A percentile compares a stretch with the other conserved stretches of the same genome.
phyloP scores from a whole-genome alignment of 768 basidiomycete genomes.

The Lactifluus subvellereus region DNA sequence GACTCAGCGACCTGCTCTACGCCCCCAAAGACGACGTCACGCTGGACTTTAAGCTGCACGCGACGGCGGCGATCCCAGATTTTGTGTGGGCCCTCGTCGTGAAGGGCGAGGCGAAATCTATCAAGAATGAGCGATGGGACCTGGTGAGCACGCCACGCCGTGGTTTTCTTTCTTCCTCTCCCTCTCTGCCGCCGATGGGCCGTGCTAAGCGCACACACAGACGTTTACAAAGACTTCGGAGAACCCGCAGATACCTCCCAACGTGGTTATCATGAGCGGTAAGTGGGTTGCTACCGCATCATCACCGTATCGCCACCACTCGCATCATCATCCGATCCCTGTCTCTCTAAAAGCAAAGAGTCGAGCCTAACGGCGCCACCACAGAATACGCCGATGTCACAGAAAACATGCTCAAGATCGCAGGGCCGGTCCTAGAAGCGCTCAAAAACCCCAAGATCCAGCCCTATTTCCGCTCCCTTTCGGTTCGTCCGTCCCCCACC shows the following conservation, averaged over 20 bases:
- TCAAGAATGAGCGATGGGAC: constrained; percentile 79
- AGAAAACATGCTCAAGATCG: constrained; percentile 65
- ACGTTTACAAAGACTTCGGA: constrained; percentile 80
- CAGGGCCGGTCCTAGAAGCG: constrained; percentile 46
- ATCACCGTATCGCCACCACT: neutral
- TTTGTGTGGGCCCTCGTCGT: constrained; percentile 82
- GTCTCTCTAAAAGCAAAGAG: neutral
- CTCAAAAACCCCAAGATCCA: constrained; percentile 60
- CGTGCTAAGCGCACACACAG: constrained; percentile 34
- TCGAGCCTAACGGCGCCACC: constrained; percentile 5
- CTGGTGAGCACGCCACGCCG: constrained; percentile 50
- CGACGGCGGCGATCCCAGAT: constrained; percentile 45
- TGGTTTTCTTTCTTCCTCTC: neutral
- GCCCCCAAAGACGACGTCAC: constrained; percentile 59
- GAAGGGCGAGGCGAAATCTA: constrained; percentile 67
- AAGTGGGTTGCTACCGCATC: neutral
- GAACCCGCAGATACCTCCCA: constrained; percentile 50
- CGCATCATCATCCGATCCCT: neutral
- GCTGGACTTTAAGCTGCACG: constrained; percentile 71
- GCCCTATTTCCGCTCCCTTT: constrained; percentile 79
- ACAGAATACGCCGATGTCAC: constrained; percentile 82
- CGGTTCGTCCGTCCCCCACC: constrained; percentile 42
- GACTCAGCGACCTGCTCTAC: constrained; percentile 73
- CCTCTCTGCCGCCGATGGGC: neutral
- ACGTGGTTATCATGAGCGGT: constrained; percentile 75